A percentile compares a stretch with the other conserved stretches of the same genome.
Evolutionary conservation across 805 yeast genomes (phyloP).

Genomic region (Spathaspora sp.): DNA sequence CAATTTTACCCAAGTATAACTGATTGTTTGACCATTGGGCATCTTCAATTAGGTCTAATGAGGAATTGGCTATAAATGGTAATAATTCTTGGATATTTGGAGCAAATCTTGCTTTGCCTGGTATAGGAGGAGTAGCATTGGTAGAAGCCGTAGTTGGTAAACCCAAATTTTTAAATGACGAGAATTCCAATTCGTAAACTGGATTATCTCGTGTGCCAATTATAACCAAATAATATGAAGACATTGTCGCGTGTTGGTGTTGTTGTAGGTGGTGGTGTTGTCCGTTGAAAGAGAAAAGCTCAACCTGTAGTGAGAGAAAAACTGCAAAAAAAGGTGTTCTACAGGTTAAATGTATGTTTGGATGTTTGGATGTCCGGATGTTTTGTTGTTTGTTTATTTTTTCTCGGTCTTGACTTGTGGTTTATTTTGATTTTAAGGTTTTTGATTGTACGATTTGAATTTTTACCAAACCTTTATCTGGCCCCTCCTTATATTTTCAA

Average conservation of each 20-base stretch:
- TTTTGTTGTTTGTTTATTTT: not conserved
- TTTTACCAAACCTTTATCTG: no score
- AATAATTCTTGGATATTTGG: conserved; percentile 71
- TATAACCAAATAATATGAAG: conserved; percentile 87
- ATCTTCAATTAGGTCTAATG: conserved; percentile 90
- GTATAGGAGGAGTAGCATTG: conserved; percentile 9
- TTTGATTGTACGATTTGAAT: no score
- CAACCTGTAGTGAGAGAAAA: not conserved
- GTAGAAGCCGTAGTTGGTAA: not conserved
- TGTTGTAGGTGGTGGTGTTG: not conserved
- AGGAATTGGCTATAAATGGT: conserved; percentile 85
- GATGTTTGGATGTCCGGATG: not conserved
- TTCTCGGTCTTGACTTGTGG: not conserved
- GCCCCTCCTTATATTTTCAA: no score
- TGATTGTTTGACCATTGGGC: conserved; percentile 71
- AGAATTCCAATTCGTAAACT: conserved; percentile 81
- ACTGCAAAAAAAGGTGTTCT: not conserved
- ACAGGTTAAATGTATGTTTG: not conserved
- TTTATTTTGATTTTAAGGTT: not conserved
- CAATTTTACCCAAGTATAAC: conserved; percentile 73
- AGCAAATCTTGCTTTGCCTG: conserved; percentile 61
- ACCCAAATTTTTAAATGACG: conserved; percentile 48
- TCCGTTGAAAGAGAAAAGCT: no score
- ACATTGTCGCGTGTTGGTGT: conserved; percentile 14
- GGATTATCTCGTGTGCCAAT: conserved; percentile 87